Conservation (phyloP, 768 basidiomycete genomes). For the Pleurotus giganteus region DNA sequence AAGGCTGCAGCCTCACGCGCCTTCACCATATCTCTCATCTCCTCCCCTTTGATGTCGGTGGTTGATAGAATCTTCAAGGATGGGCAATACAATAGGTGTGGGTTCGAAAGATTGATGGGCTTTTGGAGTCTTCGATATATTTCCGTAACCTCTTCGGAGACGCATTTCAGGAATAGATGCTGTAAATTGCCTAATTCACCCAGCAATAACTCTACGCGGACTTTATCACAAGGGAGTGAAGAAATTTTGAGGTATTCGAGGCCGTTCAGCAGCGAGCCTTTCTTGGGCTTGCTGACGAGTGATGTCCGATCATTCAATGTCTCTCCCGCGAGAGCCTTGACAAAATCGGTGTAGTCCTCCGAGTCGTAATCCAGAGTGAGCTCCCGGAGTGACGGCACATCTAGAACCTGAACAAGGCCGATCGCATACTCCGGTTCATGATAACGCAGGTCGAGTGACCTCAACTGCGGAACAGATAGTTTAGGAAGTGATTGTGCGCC, state of each 20-base stretch:
- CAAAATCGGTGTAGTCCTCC: conserved; percentile 52
- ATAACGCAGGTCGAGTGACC: conserved; percentile 35
- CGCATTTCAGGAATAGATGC: conserved; percentile 38
- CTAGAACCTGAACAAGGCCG: conserved; percentile 37
- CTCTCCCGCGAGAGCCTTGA: conserved; percentile 35
- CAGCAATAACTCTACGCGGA: conserved; percentile 36
- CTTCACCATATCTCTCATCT: conserved; percentile 45
- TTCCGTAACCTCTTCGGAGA: conserved; percentile 20
- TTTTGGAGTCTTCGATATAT: conserved; percentile 19
- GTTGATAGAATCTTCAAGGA: conserved; percentile 47
- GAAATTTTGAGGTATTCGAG: conserved; percentile 53
- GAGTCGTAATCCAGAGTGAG: conserved; percentile 57
- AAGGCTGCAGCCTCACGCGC: conserved; percentile 37
- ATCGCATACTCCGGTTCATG: conserved; percentile 36
- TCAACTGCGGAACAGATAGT: conserved; percentile 33
- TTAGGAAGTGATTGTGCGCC: background rate
- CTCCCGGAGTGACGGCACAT: conserved; percentile 35
- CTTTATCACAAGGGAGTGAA: conserved; percentile 41
- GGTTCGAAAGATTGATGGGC: conserved; percentile 11
- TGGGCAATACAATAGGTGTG: conserved; percentile 41
- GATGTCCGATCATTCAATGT: background rate
- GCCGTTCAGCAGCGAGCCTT: conserved; percentile 43
- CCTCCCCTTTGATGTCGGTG: conserved; percentile 36
- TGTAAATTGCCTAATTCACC: conserved; percentile 46
- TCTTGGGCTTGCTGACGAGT: conserved; percentile 18